Percentiles rank a stretch among this genome's conserved stretches.
These are phyloP conservation scores for Saposhnikovia divaricata DNA, from an alignment of 129 eudicot species.

Conservation along the genomic window DNA sequence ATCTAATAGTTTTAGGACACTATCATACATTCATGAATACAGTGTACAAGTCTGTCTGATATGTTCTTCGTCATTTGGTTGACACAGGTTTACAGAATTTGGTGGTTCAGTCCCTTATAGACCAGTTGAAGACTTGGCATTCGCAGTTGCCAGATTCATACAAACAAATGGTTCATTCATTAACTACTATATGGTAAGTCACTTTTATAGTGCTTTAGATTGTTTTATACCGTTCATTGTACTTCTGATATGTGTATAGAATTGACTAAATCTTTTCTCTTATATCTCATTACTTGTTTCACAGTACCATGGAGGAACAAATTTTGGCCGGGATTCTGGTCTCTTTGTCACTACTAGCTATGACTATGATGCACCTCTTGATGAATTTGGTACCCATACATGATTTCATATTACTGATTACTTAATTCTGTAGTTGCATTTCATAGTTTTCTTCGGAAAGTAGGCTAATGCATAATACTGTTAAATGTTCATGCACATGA, in stretches of 20 bases:
- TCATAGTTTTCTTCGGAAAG: not conserved
- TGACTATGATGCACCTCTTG: slow-evolving; percentile 64
- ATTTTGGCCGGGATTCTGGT: slow-evolving; percentile 46
- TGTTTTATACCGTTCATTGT: not conserved
- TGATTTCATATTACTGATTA: not conserved
- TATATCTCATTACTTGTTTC: not conserved
- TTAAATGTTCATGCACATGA: not conserved
- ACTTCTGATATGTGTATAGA: not conserved
- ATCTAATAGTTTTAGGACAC: not conserved
- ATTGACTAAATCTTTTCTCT: not conserved
- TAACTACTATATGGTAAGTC: slow-evolving; percentile 77
- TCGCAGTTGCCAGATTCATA: slow-evolving; percentile 68
- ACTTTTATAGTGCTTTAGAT: not conserved
- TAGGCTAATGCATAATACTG: not conserved
- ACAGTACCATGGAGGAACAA: slow-evolving; percentile 66
- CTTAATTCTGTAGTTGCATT: not conserved
- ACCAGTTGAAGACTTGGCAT: slow-evolving; percentile 89
- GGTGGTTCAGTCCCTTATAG: slow-evolving; percentile 74
- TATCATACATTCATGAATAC: not conserved
- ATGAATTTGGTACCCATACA: slow-evolving; percentile 43
- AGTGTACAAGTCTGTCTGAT: not conserved
- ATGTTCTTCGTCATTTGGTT: not conserved
- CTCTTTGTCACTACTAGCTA: slow-evolving; percentile 53
- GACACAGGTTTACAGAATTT: slow-evolving; percentile 58
- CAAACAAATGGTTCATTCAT: slow-evolving; percentile 81